Conservation (phyloP, 2,329 filamentous ascomycete species). For the Nectriaceae sp. region DNA sequence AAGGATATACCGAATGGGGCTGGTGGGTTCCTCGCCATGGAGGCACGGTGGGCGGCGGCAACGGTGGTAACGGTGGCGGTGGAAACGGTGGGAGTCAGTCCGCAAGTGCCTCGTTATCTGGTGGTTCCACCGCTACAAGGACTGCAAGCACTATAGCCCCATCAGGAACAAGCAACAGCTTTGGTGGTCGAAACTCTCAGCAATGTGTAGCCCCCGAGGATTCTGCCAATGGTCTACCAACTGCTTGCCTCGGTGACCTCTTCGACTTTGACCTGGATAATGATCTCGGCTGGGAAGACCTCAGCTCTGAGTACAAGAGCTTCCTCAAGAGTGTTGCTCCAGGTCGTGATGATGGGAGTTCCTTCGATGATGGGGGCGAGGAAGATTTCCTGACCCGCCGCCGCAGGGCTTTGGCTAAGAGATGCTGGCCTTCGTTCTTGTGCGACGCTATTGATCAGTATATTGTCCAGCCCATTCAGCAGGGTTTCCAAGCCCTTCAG, state of each 20-base stretch:
- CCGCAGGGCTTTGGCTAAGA: not conserved
- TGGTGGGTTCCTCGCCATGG: slow-evolving; percentile 19
- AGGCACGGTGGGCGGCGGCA: too few species aligned
- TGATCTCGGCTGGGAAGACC: slow-evolving; percentile 21
- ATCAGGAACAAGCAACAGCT: not conserved
- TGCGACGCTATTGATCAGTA: not conserved
- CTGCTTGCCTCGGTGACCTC: slow-evolving; percentile 26
- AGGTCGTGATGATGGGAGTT: not conserved
- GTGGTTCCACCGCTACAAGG: not conserved
- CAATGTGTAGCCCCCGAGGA: slow-evolving; percentile 18
- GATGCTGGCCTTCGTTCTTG: not conserved
- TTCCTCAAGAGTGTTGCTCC: not conserved
- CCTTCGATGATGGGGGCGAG: not conserved
- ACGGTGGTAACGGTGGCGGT: too few species aligned
- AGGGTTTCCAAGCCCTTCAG: slow-evolving; percentile 2
- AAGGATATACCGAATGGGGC: slow-evolving; percentile 28
- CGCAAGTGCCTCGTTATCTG: not conserved
- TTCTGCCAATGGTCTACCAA: slow-evolving; percentile 24
- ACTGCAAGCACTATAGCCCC: not conserved
- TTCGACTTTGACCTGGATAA: slow-evolving; percentile 33
- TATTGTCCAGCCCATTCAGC: not conserved
- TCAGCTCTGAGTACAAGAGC: slow-evolving; percentile 12
- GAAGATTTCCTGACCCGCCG: not conserved
- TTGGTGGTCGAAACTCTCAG: not conserved
- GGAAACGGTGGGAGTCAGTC: not conserved